These are phyloP conservation scores for Pestalotiopsis fici DNA, from an alignment of 2,329 filamentous ascomycete species.

Conservation along the genomic window DNA sequence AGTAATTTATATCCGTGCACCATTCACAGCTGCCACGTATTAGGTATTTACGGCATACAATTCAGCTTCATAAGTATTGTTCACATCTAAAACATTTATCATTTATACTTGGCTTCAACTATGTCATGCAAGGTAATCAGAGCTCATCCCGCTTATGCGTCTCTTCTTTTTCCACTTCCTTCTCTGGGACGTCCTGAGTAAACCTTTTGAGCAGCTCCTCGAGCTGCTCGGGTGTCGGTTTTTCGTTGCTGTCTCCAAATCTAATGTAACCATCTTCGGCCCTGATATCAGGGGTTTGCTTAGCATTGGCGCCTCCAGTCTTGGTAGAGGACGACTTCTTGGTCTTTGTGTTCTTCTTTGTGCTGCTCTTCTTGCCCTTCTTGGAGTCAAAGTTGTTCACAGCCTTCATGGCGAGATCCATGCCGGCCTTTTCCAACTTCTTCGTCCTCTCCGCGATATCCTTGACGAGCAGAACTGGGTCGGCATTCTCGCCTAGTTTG, in stretches of 20 bases:
- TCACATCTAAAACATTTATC: conserved; percentile 15
- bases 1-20: neutral
- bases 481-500: conserved; percentile 67
- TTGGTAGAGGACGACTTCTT: conserved; percentile 41
- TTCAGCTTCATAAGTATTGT: neutral
- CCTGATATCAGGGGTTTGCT: conserved; percentile 42
- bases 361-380: conserved; percentile 40
- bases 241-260: conserved; percentile 40
- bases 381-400: conserved; percentile 56
- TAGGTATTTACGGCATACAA: neutral
- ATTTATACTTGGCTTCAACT: neutral
- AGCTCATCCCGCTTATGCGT: conserved; percentile 27
- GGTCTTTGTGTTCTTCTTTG: conserved; percentile 36
- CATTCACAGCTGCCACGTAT: neutral
- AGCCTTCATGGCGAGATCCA: conserved; percentile 71
- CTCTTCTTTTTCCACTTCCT: conserved; percentile 17
- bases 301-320: conserved; percentile 30
- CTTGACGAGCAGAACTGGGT: conserved; percentile 73
- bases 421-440: conserved; percentile 69
- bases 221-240: conserved; percentile 48
- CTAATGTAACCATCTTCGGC: conserved; percentile 34
- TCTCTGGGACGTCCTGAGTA: conserved; percentile 28
- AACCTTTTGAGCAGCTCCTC: conserved; percentile 55
- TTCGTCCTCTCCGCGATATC: conserved; percentile 71
- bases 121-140: conserved; percentile 13